These are phyloP conservation scores for Diplocarpon mali DNA, from an alignment of 2,329 filamentous ascomycete genomes.

Conservation along the genomic window DNA sequence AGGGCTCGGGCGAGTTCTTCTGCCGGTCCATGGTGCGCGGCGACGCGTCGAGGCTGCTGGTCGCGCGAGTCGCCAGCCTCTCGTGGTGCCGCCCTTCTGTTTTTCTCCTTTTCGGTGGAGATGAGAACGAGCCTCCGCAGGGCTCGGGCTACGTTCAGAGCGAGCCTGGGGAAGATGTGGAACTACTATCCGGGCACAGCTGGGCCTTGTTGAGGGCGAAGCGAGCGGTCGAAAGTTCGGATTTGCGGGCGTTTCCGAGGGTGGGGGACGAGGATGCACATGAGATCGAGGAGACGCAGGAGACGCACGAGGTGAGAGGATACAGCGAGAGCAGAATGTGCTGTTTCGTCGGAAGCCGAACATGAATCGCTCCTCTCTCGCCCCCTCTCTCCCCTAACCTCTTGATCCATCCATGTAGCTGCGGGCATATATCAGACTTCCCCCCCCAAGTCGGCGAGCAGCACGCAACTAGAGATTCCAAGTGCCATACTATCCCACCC, in stretches of 20 bases:
- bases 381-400: too few species aligned
- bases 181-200: not conserved
- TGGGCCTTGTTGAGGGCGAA: not conserved
- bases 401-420: too few species aligned
- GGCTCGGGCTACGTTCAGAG: conserved; percentile 12
- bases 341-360: too few species aligned
- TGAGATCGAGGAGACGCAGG: not conserved
- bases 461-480: too few species aligned
- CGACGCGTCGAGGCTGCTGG: conserved; percentile 6
- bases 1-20: conserved; percentile 22
- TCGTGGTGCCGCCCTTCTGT: too few species aligned
- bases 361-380: too few species aligned
- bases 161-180: conserved; percentile 7
- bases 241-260: too few species aligned
- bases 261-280: not conserved
- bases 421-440: too few species aligned
- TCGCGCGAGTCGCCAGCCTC: conserved; percentile 5
- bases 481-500: too few species aligned
- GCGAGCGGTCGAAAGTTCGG: not conserved
- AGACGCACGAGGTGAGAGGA: not conserved
- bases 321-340: too few species aligned
- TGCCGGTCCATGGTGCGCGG: conserved; percentile 20
- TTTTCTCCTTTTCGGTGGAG: conserved; percentile 20
- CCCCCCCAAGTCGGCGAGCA: too few species aligned
- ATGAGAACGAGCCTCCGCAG: conserved; percentile 13